Evolutionary conservation across 768 basidiomycete species (phyloP), one percentile per base, ranked within the genome.

Genomic region (Tricholoma furcatifolium): DNA sequence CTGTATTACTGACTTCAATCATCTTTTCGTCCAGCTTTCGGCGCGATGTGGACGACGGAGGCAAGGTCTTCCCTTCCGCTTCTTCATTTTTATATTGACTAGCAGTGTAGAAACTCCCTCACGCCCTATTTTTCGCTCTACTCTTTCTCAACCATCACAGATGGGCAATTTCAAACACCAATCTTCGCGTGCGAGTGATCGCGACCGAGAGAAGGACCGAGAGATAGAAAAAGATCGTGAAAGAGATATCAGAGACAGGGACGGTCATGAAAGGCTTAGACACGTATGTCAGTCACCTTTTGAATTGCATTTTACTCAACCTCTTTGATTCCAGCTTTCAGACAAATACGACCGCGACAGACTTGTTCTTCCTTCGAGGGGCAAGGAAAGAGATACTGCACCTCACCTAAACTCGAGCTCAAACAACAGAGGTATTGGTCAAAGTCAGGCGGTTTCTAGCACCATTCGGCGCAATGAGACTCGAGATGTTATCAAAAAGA

Each of bases 91-190:
- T 39, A 27, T 45, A 24, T 43, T 20, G 51, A 49, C 24, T 47
- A 43, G 48, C 46, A 62, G 24, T 15, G 51, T 56, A 80, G 81
- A 84, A 69, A 68, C 77, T 47, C 68, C 82, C 41, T 63, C 81
- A 10, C 79, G 91, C 52, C 80, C 87, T 21, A 77, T 83, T 6
- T 92, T 91, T 64, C 82, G 88, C 27, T 79, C 88, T 11, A 75
- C 82, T 12, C 73, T 88, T 44, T 81, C 88, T 21, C 91, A 93
- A 61, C 88, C 90, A 23, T 90, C 91, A 32, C 91, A 93, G 71
- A 93, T 93, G 91, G 91, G 91, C 43, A 92, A 91, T 65, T 93
- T 93, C 69, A 89, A 91, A 65, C 91, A 93, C 62, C 91, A 93
- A 60, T 90, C 91, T 10, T 70, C 87, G 60, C 87, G 89, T 48